Base-by-base conservation (phyloP, 2,329 filamentous ascomycete species). In the Pseudocercospora fijiensis region DNA sequence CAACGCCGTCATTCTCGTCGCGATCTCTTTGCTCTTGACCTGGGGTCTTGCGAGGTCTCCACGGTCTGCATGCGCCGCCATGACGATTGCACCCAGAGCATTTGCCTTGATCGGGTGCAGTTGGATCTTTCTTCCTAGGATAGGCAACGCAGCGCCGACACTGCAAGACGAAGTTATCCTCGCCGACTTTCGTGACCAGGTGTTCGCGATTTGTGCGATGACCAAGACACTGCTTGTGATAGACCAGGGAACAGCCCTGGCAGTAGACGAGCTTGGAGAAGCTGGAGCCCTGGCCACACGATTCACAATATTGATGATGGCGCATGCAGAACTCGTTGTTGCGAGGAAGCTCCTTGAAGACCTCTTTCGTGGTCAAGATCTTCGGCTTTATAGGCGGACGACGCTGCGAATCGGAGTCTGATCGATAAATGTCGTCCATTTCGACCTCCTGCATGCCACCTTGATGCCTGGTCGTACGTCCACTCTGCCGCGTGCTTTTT, bases 221-320 rank as follows among this genome's bases (percentile, higher is more conserved):
- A 0, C 94, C 92, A 27, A 99, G 82, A 73, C 95, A 99, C 45
- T 79, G 79, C 75, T 90, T 91, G 77, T 99, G 95, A 70, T 92
- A 96, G 0, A 90, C 84, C 55, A 88, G 82, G 1, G 89, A 92
- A 75, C 95, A 99, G 28, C 95, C 95, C 78, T 99, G 96, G 70
- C 95, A 99, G 73, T 89, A 88, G 33, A 99, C 84, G 24, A 99
- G 80, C 43, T 85, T 81, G 0, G 91, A 92, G 73, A 88, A 89
- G 62, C 81, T 83, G 0, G 78, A 76, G 22, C 83, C 80, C 55
- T 84, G 79, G 8, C 84, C 83, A 73, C 95, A 99, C 2, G 86
- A 84, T 69, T 91, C 88, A 75, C 95, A 99, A 7, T 79, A 80
- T 45, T 85, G 80, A 53, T 84, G 85, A 76, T 99, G 95, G 10